Percentiles rank a stretch among this genome's conserved stretches.
Evolutionary conservation across 495 filamentous ascomycete species (phyloP).

Genomic region (Hypoxylon cercidicola): DNA sequence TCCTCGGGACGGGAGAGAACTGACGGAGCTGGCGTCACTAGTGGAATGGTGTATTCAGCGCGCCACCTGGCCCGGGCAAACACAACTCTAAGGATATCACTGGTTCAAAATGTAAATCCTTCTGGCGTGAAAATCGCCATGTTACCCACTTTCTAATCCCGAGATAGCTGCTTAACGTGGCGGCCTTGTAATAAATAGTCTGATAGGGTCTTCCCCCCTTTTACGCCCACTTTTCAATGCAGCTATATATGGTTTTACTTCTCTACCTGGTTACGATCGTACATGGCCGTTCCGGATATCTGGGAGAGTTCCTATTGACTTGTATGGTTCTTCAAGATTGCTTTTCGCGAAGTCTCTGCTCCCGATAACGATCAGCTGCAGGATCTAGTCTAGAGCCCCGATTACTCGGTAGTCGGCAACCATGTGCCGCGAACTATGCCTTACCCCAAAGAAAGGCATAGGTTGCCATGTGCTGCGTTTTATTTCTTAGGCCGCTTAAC

Average conservation of each 20-base stretch:
- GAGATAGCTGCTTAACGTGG: too few relatives aligned
- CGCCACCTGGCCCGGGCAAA: slow-evolving; percentile 38
- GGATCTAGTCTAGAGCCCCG: not conserved
- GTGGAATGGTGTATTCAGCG: slow-evolving; percentile 50
- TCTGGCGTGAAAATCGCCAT: not conserved
- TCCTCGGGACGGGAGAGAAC: slow-evolving; percentile 47
- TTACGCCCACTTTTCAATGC: not conserved
- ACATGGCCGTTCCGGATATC: not conserved
- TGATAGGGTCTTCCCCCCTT: too few relatives aligned
- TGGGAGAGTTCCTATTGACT: not conserved
- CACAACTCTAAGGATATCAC: not conserved
- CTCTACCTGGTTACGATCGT: not conserved
- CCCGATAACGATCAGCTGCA: not conserved
- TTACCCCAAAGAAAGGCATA: slow-evolving; percentile 7
- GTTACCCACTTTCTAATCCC: too few relatives aligned
- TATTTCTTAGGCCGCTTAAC: not conserved
- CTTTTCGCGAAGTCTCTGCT: not conserved
- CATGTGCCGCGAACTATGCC: not conserved
- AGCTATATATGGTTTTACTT: not conserved
- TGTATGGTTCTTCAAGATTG: too few relatives aligned
- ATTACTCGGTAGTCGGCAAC: not conserved
- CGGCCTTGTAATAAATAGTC: too few relatives aligned
- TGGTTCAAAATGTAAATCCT: not conserved
- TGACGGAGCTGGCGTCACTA: slow-evolving; percentile 50
- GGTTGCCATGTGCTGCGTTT: not conserved